Evolutionary conservation across 345 rosid genomes (phyloP).

Genomic region (Rhizophora apiculata): DNA sequence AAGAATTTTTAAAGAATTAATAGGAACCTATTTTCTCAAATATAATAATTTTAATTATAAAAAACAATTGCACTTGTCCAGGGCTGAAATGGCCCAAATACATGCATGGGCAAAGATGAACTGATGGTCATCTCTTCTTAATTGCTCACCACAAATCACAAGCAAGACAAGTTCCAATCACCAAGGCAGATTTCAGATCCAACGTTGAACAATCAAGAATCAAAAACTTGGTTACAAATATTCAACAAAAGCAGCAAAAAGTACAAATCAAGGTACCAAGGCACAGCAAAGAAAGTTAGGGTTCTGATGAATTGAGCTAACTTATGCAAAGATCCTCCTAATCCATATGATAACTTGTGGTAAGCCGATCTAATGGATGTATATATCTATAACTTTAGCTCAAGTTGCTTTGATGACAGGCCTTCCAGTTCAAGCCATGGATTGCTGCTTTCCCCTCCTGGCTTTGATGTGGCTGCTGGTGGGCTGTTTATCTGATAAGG

Average conservation of each 20-base stretch:
- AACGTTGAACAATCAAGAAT: background rate
- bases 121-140: no score
- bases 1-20: no score
- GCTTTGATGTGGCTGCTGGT: slow-evolving; percentile 16
- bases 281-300: background rate
- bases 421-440: slow-evolving; percentile 22
- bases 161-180: no score
- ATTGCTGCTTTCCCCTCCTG: slow-evolving; percentile 18
- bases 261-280: background rate
- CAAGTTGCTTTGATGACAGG: slow-evolving; percentile 43
- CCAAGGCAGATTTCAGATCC: no score
- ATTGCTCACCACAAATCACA: no score
- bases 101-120: no score
- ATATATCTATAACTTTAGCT: slow-evolving; percentile 42
- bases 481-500: slow-evolving; percentile 50
- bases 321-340: background rate
- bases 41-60: no score
- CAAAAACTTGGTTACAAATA: background rate
- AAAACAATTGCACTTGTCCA: no score
- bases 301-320: background rate
- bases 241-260: background rate
- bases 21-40: no score
- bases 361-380: background rate
- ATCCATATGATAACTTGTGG: background rate
- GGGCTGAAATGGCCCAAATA: no score